Percentiles rank a stretch among this genome's conserved stretches.
phyloP scores from a whole-genome alignment of 805 yeast genomes.

The Pichia exigua region DNA sequence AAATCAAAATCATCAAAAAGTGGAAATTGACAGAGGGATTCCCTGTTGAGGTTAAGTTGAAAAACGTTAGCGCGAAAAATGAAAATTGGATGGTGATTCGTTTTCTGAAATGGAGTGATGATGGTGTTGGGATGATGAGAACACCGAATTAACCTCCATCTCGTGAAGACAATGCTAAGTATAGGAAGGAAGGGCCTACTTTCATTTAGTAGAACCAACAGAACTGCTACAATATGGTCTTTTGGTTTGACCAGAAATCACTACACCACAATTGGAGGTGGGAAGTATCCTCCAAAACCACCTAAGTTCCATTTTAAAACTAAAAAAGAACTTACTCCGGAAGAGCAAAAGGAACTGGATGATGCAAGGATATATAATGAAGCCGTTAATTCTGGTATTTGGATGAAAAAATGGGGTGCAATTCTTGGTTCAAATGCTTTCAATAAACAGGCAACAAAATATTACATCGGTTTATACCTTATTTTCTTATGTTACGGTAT shows the following conservation, averaged over 20 bases:
- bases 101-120: no score
- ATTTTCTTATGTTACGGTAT: slow-evolving; percentile 51
- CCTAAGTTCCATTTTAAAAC: slow-evolving; percentile 25
- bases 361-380: slow-evolving; percentile 25
- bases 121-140: neutral
- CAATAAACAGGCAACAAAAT: slow-evolving; percentile 54
- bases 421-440: slow-evolving; percentile 46
- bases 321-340: slow-evolving; percentile 22
- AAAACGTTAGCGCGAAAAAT: no score
- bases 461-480: slow-evolving; percentile 52
- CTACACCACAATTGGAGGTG: neutral
- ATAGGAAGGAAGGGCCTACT: neutral
- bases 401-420: slow-evolving; percentile 44
- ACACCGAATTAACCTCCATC: neutral
- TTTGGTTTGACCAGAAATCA: neutral
- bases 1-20: neutral
- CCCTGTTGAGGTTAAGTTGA: no score
- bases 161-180: neutral
- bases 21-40: neutral
- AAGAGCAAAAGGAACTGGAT: slow-evolving; percentile 23
- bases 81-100: no score
- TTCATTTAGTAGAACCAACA: neutral
- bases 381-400: slow-evolving; percentile 28
- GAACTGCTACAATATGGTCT: neutral
- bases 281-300: slow-evolving; percentile 10